phyloP scores from a whole-genome alignment of 148 eudicot genomes.

The Rhododendron ovatum region DNA sequence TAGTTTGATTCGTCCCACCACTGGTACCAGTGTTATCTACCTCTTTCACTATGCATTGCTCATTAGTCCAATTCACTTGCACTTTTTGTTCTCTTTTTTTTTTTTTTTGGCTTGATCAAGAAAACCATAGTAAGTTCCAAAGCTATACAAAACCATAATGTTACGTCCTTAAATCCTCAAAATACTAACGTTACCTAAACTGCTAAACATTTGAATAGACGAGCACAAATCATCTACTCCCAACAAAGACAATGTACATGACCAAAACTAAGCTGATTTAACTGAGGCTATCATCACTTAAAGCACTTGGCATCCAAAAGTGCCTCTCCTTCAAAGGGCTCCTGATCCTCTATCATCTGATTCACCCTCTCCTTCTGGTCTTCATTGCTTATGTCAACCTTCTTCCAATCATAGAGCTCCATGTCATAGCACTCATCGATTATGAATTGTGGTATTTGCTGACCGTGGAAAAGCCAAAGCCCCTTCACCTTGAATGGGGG shows the following conservation, averaged over 20 bases:
- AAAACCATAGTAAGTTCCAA: not conserved
- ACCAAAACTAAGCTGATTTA: not conserved
- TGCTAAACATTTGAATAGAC: too few species aligned
- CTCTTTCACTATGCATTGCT: not conserved
- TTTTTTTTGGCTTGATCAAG: not conserved
- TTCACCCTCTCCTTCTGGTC: conserved; percentile 42
- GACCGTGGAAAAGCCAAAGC: conserved; percentile 44
- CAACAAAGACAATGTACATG: too few species aligned
- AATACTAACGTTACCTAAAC: too few species aligned
- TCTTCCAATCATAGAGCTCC: conserved; percentile 39
- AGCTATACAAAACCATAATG: not conserved
- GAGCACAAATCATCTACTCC: too few species aligned
- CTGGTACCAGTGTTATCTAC: not conserved
- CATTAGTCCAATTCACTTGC: not conserved
- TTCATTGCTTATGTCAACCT: conserved; percentile 38
- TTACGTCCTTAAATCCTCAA: too few species aligned
- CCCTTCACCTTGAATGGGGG: conserved; percentile 41
- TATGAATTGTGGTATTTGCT: conserved; percentile 35
- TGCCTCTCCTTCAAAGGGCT: conserved; percentile 36
- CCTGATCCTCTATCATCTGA: conserved; percentile 44
- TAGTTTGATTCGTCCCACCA: too few species aligned
- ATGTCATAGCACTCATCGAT: conserved; percentile 38
- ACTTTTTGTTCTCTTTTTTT: too few species aligned
- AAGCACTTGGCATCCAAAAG: conserved; percentile 40
- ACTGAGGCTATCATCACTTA: conserved; percentile 17